Evolutionary conservation across 2,329 filamentous ascomycete species (phyloP), one percentile per base, ranked within the genome.

Genomic region (Aspergillus fructus): DNA sequence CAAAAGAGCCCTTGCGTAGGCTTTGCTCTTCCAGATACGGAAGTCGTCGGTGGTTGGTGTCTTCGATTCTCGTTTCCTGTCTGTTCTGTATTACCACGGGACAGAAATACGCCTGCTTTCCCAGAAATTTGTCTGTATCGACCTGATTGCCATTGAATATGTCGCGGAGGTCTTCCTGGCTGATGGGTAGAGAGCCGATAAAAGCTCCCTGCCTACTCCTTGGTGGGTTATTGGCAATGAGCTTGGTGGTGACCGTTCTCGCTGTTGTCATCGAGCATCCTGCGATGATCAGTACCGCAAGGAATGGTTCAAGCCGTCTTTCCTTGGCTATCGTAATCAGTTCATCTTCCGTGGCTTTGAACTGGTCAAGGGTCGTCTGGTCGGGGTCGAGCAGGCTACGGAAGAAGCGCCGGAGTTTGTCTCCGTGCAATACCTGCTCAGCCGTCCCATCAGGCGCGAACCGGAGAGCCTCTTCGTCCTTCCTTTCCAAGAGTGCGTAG

Each of bases 41-140:
- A 2, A 55, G 52, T 12, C 45, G 37, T 12, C 23, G 45, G 24
- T 48, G 19, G 2, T 55, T 45, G 9, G 24, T 41, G 6, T 48
- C 17, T 5, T 40, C 34, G 13, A 55, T 3, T 21, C 24, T 30
- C 11, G 33, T 15, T 34, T 55, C 45, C 23, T 23, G 9, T 3
- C 23, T 30, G 15, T 30, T 30, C 34, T 17, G 37, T 12, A 55
- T 42, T 6, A 42, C 8, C 8, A 55, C n/a, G 0, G 52, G 45
- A 12, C 52, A 55, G 37, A 55, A 55, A n/a, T 49, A 55, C 11
- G 34, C 34, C 37, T 55, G 52, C 27, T 45, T 46, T 7, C 40
- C 41, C 8, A 49, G 19, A n/a, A 55, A 49, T 40, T 42, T 48
- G 37, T 49, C 45, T 1, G 52, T 34, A 17, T 23, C 52, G 2